Evolutionary conservation across 257 asterid species (phyloP), one percentile per base, ranked within the genome.

Genomic region (Solanum stenotomum): DNA sequence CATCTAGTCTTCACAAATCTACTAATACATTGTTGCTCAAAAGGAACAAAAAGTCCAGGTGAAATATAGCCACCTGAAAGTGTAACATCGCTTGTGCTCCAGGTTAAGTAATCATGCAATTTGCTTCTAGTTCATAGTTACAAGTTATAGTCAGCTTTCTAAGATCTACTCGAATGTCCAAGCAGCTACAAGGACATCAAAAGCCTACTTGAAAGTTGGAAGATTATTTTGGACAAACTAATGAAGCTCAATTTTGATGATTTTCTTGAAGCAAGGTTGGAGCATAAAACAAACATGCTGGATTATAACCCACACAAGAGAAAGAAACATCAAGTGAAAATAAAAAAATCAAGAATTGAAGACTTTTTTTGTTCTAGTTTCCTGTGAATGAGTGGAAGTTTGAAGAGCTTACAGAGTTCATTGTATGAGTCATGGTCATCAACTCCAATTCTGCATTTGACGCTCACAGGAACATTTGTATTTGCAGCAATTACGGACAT

Each of bases 381-480:
- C 85, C 18, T 29, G 27, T 46, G 38, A 81, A 18, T 46, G 68
- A 46, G 42, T 81, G 25, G 16, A 37, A 71, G 56, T 85, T 72
- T 68, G 89, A 90, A 86, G 84, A 87, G 92, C 99, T 93, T 91
- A 97, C 98, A 97, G 68, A 97, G 96, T 90, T 95, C 98, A 74
- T 94, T 90, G 90, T 96, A 97, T 2, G 98, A 97, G 90, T 96
- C 99, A 86, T 89, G 98, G 90, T 94, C 88, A 92, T 97, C 98
- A 84, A 97, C 98, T 81, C 99, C 99, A 63, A 96, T 97, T 81
- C 99, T 94, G 93, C 99, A 97, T 92, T 97, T 97, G 65, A 97
- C 98, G 82, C 93, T 96, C 77, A 96, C 99, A 65, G 99, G 99
- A 89, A 93, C 98, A 92, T 94, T 89, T 85, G 99, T 94, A 88